Evolutionary conservation across 345 rosid genomes (phyloP).

Genomic region (Limnanthes douglasii): DNA sequence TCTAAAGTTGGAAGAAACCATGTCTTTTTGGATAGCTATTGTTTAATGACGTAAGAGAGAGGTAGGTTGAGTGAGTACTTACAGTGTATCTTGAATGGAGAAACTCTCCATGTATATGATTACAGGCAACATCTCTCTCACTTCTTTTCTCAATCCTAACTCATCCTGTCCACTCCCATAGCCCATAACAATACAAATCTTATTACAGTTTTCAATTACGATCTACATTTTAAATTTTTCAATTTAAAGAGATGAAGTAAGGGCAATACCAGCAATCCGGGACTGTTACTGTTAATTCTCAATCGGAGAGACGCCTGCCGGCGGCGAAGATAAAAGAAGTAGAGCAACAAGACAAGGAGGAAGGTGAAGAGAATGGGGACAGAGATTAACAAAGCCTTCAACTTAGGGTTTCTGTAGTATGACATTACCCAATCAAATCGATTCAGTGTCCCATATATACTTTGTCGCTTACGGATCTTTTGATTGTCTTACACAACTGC

Average conservation of each 20-base stretch:
- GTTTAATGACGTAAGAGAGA: too few relatives aligned
- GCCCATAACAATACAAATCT: constrained; percentile 4
- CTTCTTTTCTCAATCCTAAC: constrained; percentile 64
- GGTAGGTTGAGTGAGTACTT: too few relatives aligned
- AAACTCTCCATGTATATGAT: constrained; percentile 71
- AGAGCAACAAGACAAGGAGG: constrained; percentile 57
- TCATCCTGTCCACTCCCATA: constrained; percentile 27
- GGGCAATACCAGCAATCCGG: too few relatives aligned
- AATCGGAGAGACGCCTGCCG: constrained; percentile 5
- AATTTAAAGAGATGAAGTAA: not conserved
- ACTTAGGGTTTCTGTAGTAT: constrained; percentile 10
- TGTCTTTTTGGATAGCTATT: too few relatives aligned
- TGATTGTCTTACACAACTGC: too few relatives aligned
- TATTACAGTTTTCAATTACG: too few relatives aligned
- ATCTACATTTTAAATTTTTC: constrained; percentile 3
- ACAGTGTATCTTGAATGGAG: constrained; percentile 59
- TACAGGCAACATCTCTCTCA: constrained; percentile 89
- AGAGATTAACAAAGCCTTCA: constrained; percentile 47
- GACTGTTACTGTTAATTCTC: too few relatives aligned
- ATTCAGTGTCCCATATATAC: constrained; percentile 4
- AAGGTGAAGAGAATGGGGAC: constrained; percentile 76
- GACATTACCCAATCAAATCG: constrained; percentile 19
- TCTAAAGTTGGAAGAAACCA: not conserved
- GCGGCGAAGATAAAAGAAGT: constrained; percentile 69
- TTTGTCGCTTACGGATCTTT: not conserved